Base-by-base conservation (phyloP, 2,329 filamentous ascomycete species). In the Aspergillus sp. region DNA sequence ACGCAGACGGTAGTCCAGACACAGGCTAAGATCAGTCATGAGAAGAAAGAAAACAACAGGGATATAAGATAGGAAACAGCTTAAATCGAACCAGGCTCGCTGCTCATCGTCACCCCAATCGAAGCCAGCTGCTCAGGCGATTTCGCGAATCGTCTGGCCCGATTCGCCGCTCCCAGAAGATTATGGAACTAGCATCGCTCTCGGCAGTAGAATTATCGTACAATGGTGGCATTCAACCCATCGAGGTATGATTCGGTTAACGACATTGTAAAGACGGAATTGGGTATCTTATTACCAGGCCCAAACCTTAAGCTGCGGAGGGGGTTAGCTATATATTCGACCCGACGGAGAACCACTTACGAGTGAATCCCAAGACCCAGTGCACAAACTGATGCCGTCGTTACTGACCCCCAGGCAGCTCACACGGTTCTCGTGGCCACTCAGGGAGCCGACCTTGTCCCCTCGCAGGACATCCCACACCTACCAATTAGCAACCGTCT, bases 371-470 rank as follows among this genome's bases (percentile, higher is more conserved):
- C 91, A 98, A 49, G 91, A 98, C 63, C 91, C 91, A 56, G 91
- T 98, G 76, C 91, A 96, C 69, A 98, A 73, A 71, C 89, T 96
- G 69, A 96, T 94, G 43, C 89, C 91, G 58, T 98, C 91, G 63
- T 96, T 96, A 73, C 89, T 96, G 51, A 98, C 91, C 47, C 91
- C 91, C 58, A 98, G 70, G 66, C 91, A 98, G 75, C 89, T 96
- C 60, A 98, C 91, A 48, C 91, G 83, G 71, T 98, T 98, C 67
- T 96, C 89, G 64, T 98, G 91, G 52, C 91, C 91, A 53, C 93
- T 89, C 39, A 98, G 74, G 35, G 88, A 94, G 57, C 91, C 91
- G 45, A 98, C 86, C 68, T 94, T 93, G 61, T 98, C 91, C 43
- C 89, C 91, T 47, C 91, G 82, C 35, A 93, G 86, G 42, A 94